phyloP scores from a whole-genome alignment of 2,329 filamentous ascomycete genomes.

The Plenodomus tracheiphilus region DNA sequence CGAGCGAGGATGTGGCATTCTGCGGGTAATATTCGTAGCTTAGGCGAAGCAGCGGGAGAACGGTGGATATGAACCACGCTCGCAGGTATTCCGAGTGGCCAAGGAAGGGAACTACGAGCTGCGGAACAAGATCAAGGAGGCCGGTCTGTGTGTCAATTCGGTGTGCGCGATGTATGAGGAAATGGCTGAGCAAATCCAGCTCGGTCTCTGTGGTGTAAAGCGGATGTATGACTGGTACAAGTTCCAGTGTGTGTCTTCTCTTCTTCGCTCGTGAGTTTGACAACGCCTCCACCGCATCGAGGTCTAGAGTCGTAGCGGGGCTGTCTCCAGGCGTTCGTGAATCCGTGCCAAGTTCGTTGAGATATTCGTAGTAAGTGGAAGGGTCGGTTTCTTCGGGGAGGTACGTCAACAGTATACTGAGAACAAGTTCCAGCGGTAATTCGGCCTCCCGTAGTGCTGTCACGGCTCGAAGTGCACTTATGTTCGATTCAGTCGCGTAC shows the following conservation, averaged over 20 bases:
- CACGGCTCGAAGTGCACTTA: constrained; percentile 64
- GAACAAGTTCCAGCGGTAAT: constrained; percentile 65
- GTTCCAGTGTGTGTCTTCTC: constrained; percentile 64
- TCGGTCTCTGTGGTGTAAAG: constrained; percentile 54
- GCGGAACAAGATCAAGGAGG: constrained; percentile 68
- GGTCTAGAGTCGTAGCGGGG: constrained; percentile 53
- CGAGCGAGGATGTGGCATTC: constrained; percentile 57
- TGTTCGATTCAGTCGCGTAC: constrained; percentile 67
- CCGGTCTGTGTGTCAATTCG: constrained; percentile 73
- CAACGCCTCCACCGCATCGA: constrained; percentile 59
- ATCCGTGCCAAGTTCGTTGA: constrained; percentile 60
- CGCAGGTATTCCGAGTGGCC: constrained; percentile 63
- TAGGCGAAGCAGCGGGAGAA: constrained; percentile 70
- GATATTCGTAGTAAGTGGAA: constrained; percentile 62
- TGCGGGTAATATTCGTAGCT: constrained; percentile 71
- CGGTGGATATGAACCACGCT: constrained; percentile 69
- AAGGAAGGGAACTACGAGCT: constrained; percentile 71
- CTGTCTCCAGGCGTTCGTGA: constrained; percentile 49
- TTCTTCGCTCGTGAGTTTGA: constrained; percentile 67
- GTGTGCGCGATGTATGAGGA: constrained; percentile 69
- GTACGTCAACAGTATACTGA: constrained; percentile 75
- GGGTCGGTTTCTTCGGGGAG: constrained; percentile 73
- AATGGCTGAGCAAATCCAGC: constrained; percentile 62
- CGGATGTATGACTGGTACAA: constrained; percentile 61
- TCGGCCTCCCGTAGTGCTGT: constrained; percentile 60